Conservation (phyloP, 2,329 filamentous ascomycete species). For the Cytospora piceae region DNA sequence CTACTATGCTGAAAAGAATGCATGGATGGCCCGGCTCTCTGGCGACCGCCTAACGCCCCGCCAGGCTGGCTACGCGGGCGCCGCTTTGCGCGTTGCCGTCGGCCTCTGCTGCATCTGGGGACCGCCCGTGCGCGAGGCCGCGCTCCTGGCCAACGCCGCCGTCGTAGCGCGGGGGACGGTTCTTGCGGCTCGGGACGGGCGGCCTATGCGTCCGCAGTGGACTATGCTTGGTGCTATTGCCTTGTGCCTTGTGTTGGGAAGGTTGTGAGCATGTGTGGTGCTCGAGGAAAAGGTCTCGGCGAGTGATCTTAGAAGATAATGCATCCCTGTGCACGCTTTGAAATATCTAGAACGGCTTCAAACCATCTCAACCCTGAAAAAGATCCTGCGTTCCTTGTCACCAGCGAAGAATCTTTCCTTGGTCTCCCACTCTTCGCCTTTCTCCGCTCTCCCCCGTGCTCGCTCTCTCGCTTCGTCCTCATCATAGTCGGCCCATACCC, state of each 20-base stretch:
- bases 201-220: conserved; percentile 34
- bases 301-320: conserved; percentile 26
- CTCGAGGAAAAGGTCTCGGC: conserved; percentile 59
- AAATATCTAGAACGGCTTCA: conserved; percentile 12
- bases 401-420: conserved; percentile 11
- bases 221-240: conserved; percentile 32
- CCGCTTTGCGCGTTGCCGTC: conserved; percentile 32
- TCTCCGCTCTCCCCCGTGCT: conserved; percentile 6
- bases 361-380: conserved; percentile 12
- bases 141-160: conserved; percentile 31
- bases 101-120: conserved; percentile 33
- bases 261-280: conserved; percentile 15
- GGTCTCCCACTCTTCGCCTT: conserved; percentile 11
- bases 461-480: conserved; percentile 13
- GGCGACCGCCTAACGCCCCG: conserved; percentile 31
- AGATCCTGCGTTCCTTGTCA: conserved; percentile 11
- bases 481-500: conserved; percentile 12
- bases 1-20: conserved; percentile 36
- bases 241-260: conserved; percentile 22
- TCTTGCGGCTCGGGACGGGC: conserved; percentile 31
- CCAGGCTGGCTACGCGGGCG: conserved; percentile 32
- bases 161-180: conserved; percentile 32
- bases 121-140: conserved; percentile 29
- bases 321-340: conserved; percentile 6
- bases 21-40: conserved; percentile 32